Conservation (phyloP, 805 yeast genomes). For the Candida quercuum region DNA sequence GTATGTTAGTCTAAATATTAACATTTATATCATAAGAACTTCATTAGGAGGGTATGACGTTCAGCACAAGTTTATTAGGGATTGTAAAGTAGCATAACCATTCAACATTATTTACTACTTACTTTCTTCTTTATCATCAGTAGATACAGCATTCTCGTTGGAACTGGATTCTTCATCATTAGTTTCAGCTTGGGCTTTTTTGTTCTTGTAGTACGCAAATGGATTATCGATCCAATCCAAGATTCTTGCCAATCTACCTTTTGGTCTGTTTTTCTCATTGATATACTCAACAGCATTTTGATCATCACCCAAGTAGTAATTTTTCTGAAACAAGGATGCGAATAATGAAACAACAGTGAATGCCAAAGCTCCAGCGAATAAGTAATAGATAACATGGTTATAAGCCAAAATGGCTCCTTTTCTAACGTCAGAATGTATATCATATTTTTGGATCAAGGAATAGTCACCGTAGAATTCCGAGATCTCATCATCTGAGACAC, state of each 20-base stretch:
- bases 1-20: too few relatives aligned
- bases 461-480: constrained; percentile 15
- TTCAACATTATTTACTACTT: background rate
- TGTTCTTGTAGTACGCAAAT: background rate
- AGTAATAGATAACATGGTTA: constrained; percentile 23
- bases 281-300: constrained; percentile 31
- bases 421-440: constrained; percentile 25
- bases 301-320: constrained; percentile 30
- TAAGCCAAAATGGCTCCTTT: constrained; percentile 30
- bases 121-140: background rate
- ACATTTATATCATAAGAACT: too few relatives aligned
- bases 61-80: too few relatives aligned
- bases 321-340: constrained; percentile 28
- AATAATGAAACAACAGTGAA: constrained; percentile 27
- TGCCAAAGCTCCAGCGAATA: constrained; percentile 27
- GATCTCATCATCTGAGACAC: constrained; percentile 19
- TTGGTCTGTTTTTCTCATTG: constrained; percentile 4
- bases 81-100: too few relatives aligned
- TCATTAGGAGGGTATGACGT: too few relatives aligned
- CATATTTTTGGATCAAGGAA: constrained; percentile 19
- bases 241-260: background rate
- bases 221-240: background rate
- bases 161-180: background rate
- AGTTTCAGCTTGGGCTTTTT: background rate
- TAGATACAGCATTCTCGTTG: too few relatives aligned